Evolutionary conservation across 2,329 filamentous ascomycete species (phyloP).

Genomic region (Leptographium galeiforme): DNA sequence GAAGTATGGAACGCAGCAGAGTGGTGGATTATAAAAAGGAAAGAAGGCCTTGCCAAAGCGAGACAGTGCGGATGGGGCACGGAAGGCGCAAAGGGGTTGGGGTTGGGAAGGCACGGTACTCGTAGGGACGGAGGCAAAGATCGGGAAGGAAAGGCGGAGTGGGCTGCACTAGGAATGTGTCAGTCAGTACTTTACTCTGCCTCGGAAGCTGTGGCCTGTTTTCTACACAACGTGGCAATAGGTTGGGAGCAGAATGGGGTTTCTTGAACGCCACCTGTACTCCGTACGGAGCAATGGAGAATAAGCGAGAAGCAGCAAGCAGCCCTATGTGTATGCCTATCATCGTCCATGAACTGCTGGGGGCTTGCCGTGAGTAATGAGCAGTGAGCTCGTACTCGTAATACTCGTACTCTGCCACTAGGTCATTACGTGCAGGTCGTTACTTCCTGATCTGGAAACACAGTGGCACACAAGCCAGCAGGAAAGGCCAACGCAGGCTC

Average conservation of each 20-base stretch:
- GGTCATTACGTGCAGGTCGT: too few species aligned
- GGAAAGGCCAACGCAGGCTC: too few species aligned
- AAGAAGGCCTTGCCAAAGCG: background rate
- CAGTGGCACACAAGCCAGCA: too few species aligned
- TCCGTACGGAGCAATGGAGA: background rate
- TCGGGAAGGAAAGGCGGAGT: background rate
- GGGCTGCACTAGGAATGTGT: background rate
- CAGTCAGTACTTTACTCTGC: background rate
- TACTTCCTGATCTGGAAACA: too few species aligned
- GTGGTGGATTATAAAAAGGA: background rate
- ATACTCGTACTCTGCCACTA: too few species aligned
- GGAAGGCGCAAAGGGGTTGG: background rate
- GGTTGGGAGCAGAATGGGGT: background rate
- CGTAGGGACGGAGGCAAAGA: background rate
- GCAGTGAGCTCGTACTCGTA: too few species aligned
- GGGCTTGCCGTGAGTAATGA: too few species aligned
- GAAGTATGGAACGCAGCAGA: background rate
- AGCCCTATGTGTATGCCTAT: too few species aligned
- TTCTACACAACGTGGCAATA: background rate
- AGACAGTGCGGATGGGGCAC: constrained; percentile 1
- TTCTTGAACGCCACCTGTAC: background rate
- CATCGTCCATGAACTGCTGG: too few species aligned
- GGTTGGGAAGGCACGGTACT: background rate
- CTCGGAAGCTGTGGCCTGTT: background rate
- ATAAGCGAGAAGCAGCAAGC: background rate